phyloP scores from a whole-genome alignment of 2,329 filamentous ascomycete genomes.

The Epichloe glyceriae region DNA sequence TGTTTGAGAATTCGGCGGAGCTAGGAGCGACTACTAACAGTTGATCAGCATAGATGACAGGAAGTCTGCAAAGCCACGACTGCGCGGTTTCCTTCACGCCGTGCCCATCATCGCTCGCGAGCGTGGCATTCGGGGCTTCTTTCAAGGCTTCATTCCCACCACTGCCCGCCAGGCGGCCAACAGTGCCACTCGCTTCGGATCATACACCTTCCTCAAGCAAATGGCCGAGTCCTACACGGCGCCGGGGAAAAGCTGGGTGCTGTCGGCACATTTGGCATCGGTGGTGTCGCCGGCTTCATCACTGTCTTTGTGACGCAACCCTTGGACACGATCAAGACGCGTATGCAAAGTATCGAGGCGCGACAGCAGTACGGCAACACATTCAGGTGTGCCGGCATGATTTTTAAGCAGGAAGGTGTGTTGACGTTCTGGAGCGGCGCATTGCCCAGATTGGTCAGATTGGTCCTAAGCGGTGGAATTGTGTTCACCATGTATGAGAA shows the following conservation, averaged over 20 bases:
- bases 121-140: constrained; percentile 81
- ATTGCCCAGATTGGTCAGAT: constrained; percentile 65
- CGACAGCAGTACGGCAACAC: constrained; percentile 73
- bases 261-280: constrained; percentile 79
- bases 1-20: not conserved
- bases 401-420: constrained; percentile 80
- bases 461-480: constrained; percentile 88
- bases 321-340: constrained; percentile 89
- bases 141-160: constrained; percentile 92
- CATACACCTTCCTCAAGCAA: constrained; percentile 84
- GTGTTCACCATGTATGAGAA: constrained; percentile 99
- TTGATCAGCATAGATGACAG: constrained; percentile 72
- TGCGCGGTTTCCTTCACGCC: constrained; percentile 87
- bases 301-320: constrained; percentile 70
- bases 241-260: constrained; percentile 91
- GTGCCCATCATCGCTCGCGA: constrained; percentile 78
- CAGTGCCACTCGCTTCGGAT: constrained; percentile 78
- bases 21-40: not conserved
- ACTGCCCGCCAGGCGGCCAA: constrained; percentile 92
- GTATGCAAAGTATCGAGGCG: constrained; percentile 95
- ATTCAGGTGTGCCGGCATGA: constrained; percentile 66
- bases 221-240: constrained; percentile 83
- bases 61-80: constrained; percentile 70
- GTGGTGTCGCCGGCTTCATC: constrained; percentile 76
- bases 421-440: constrained; percentile 92